Percentiles rank a stretch among this genome's conserved stretches.
These are phyloP conservation scores for Yamadazyma diddensiae DNA, from an alignment of 1,139 yeast species.

Conservation along the genomic window DNA sequence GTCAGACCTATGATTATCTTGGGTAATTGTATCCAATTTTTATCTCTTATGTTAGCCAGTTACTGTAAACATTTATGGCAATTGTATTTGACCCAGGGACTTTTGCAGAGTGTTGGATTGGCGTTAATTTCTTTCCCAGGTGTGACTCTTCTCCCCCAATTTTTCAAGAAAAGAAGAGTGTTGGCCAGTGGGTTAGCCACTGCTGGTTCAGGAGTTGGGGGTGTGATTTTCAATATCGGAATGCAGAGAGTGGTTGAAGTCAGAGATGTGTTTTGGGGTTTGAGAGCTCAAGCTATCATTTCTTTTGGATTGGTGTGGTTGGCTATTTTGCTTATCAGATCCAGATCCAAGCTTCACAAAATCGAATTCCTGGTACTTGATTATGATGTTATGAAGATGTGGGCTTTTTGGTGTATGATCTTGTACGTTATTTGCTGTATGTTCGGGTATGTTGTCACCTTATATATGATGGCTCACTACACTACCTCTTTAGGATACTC, in stretches of 20 bases:
- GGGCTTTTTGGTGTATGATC: constrained; percentile 30
- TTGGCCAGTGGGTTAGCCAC: constrained; percentile 57
- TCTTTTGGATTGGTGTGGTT: constrained; percentile 31
- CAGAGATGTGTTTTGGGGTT: constrained; percentile 32
- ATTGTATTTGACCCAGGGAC: constrained; percentile 49
- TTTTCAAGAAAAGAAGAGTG: constrained; percentile 53
- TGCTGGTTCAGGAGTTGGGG: constrained; percentile 64
- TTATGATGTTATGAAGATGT: constrained; percentile 20
- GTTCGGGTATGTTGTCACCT: constrained; percentile 44
- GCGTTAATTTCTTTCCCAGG: constrained; percentile 45
- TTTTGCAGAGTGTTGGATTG: constrained; percentile 49
- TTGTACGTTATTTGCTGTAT: constrained; percentile 36
- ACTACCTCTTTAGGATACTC: constrained; percentile 45
- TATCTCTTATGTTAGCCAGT: constrained; percentile 52
- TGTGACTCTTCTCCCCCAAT: constrained; percentile 45
- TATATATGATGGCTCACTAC: constrained; percentile 45
- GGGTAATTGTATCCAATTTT: constrained; percentile 50
- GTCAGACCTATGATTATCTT: constrained; percentile 31
- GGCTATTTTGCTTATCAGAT: constrained; percentile 24
- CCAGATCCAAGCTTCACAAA: constrained; percentile 21
- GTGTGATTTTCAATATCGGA: constrained; percentile 45
- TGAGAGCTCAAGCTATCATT: constrained; percentile 35
- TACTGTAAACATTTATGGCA: constrained; percentile 51
- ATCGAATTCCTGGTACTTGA: constrained; percentile 39
- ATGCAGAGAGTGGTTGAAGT: constrained; percentile 32